phyloP scores from a whole-genome alignment of 129 eudicot genomes.

The Flaveria robusta region DNA sequence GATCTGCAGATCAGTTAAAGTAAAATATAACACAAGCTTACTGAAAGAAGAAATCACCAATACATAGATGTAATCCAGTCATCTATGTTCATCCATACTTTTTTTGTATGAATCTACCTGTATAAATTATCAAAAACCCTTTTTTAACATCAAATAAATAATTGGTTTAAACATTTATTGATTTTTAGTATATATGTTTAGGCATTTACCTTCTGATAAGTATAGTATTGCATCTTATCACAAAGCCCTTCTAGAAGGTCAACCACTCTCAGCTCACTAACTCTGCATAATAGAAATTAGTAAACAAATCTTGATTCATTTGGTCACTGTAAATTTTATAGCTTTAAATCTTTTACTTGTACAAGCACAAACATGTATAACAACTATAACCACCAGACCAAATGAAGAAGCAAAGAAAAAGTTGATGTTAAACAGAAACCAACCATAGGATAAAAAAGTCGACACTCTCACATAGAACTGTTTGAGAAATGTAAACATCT shows the following conservation, averaged over 20 bases:
- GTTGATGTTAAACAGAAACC: not conserved
- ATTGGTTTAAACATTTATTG: not conserved
- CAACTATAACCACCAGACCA: too few relatives aligned
- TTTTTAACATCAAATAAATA: not conserved
- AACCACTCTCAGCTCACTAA: slow-evolving; percentile 92
- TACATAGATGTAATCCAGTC: slow-evolving; percentile 69
- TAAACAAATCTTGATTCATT: slow-evolving; percentile 5
- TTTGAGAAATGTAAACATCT: not conserved
- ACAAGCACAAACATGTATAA: too few relatives aligned
- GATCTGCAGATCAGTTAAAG: too few relatives aligned
- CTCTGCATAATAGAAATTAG: slow-evolving; percentile 45
- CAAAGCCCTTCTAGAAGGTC: slow-evolving; percentile 98
- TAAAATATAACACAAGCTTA: slow-evolving; percentile 37
- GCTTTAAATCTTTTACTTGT: slow-evolving; percentile 69
- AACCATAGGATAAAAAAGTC: not conserved
- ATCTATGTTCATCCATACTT: slow-evolving; percentile 73
- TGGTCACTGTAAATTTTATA: not conserved
- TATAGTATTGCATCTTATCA: slow-evolving; percentile 95
- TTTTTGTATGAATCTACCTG: slow-evolving; percentile 63
- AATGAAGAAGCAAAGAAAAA: too few relatives aligned
- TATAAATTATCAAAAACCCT: slow-evolving; percentile 28
- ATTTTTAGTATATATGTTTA: not conserved
- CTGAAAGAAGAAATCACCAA: slow-evolving; percentile 39
- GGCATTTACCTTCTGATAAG: slow-evolving; percentile 71
- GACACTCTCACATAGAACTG: not conserved